Evolutionary conservation across 257 asterid genomes (phyloP).

Genomic region (Capsicum baccatum): DNA sequence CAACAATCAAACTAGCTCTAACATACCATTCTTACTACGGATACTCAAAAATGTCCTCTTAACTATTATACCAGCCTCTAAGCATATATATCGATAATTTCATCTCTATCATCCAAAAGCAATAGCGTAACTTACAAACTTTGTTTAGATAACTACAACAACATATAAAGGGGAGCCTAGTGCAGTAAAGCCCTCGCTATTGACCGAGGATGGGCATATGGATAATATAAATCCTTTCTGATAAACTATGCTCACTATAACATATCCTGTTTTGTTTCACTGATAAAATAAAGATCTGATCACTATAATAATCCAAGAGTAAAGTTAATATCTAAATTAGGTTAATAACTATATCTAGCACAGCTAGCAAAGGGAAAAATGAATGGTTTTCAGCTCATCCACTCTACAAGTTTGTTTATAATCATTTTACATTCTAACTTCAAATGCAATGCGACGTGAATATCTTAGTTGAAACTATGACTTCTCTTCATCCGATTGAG

Average conservation of each 20-base stretch:
- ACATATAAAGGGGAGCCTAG: too few species aligned
- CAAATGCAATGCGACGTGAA: background rate
- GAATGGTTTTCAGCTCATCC: background rate
- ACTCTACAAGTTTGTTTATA: background rate
- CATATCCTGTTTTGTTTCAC: background rate
- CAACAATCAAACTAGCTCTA: too few species aligned
- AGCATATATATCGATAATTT: too few species aligned
- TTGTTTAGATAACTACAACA: too few species aligned
- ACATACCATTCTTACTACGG: too few species aligned
- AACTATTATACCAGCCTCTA: too few species aligned
- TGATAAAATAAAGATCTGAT: slow-evolving; percentile 7
- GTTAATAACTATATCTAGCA: background rate
- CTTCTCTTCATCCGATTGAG: slow-evolving; percentile 86
- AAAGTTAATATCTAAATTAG: slow-evolving; percentile 5
- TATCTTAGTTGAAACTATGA: slow-evolving; percentile 47
- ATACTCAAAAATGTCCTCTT: too few species aligned
- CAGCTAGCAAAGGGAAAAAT: background rate
- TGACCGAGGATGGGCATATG: background rate
- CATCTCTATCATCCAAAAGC: too few species aligned
- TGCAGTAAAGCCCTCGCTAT: too few species aligned
- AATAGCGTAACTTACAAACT: too few species aligned
- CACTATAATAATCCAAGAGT: background rate
- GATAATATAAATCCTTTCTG: background rate
- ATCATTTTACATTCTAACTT: slow-evolving; percentile 20
- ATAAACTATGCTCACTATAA: background rate